phyloP scores from a whole-genome alignment of 257 asterid genomes.

The Knoxia roxburghii region DNA sequence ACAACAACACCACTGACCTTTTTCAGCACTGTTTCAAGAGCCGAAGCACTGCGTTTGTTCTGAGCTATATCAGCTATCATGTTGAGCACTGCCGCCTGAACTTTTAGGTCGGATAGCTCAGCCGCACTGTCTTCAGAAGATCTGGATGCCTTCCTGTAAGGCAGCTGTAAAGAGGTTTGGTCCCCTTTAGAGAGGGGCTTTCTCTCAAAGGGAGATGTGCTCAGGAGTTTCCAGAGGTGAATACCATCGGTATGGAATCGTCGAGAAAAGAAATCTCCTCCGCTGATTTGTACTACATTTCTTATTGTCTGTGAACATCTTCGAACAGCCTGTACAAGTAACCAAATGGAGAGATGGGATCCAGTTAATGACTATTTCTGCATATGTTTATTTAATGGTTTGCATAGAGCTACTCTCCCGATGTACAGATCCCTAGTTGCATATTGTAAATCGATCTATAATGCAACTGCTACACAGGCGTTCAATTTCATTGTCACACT shows the following conservation, averaged over 20 bases:
- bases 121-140: conserved; percentile 48
- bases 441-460: neutral
- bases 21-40: conserved; percentile 58
- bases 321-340: conserved; percentile 46
- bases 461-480: neutral
- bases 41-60: conserved; percentile 56
- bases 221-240: conserved; percentile 81
- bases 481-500: neutral
- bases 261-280: conserved; percentile 92
- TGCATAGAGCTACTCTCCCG: neutral
- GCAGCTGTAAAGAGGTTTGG: conserved; percentile 54
- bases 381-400: neutral
- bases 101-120: conserved; percentile 65
- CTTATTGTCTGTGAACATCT: conserved; percentile 58
- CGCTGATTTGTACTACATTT: conserved; percentile 58
- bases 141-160: conserved; percentile 47
- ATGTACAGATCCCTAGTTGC: neutral
- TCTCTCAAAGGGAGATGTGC: conserved; percentile 74
- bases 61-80: conserved; percentile 63
- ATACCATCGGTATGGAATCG: conserved; percentile 69
- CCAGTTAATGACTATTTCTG: neutral
- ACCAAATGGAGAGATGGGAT: neutral
- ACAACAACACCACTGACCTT: conserved; percentile 70
- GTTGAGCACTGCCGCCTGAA: conserved; percentile 63
- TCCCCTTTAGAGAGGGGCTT: conserved; percentile 44